Conservation (phyloP, 2,329 filamentous ascomycete genomes). For the Colletotrichum ledebouriae region DNA sequence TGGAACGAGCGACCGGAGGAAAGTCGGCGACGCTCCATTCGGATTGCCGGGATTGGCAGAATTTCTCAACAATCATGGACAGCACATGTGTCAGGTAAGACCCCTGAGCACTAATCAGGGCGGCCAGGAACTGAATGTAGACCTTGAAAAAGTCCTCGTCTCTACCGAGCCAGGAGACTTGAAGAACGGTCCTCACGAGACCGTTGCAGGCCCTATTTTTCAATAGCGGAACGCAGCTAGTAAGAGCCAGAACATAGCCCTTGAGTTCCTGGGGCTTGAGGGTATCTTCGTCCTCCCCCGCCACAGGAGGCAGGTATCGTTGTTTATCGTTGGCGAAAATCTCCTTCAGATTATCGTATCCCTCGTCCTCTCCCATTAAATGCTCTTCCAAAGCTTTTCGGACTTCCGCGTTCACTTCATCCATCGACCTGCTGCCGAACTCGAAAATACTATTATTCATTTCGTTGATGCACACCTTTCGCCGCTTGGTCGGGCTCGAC, state of each 20-base stretch:
- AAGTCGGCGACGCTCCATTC: slow-evolving; percentile 65
- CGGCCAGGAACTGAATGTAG: slow-evolving; percentile 77
- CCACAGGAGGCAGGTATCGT: slow-evolving; percentile 54
- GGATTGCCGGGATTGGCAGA: slow-evolving; percentile 67
- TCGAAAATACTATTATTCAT: slow-evolving; percentile 69
- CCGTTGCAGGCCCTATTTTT: slow-evolving; percentile 70
- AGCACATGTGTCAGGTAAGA: slow-evolving; percentile 82
- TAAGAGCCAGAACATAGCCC: slow-evolving; percentile 73
- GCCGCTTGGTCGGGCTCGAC: slow-evolving; percentile 65
- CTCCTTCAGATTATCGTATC: slow-evolving; percentile 72
- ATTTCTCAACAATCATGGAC: slow-evolving; percentile 83
- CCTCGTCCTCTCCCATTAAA: slow-evolving; percentile 68
- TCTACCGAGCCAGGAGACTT: slow-evolving; percentile 74
- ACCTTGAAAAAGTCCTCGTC: slow-evolving; percentile 75
- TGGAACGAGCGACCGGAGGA: slow-evolving; percentile 71
- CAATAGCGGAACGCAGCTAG: slow-evolving; percentile 71
- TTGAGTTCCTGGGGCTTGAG: slow-evolving; percentile 69
- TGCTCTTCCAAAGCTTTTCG: slow-evolving; percentile 69
- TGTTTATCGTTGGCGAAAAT: slow-evolving; percentile 66
- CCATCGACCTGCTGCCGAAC: slow-evolving; percentile 65
- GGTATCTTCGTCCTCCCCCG: slow-evolving; percentile 60
- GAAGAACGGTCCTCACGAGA: slow-evolving; percentile 70
- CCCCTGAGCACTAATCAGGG: slow-evolving; percentile 85
- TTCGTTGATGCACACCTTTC: slow-evolving; percentile 71
- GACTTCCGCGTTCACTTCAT: slow-evolving; percentile 69